Conservation (phyloP, 495 filamentous ascomycete species). For the Physcia stellaris region DNA sequence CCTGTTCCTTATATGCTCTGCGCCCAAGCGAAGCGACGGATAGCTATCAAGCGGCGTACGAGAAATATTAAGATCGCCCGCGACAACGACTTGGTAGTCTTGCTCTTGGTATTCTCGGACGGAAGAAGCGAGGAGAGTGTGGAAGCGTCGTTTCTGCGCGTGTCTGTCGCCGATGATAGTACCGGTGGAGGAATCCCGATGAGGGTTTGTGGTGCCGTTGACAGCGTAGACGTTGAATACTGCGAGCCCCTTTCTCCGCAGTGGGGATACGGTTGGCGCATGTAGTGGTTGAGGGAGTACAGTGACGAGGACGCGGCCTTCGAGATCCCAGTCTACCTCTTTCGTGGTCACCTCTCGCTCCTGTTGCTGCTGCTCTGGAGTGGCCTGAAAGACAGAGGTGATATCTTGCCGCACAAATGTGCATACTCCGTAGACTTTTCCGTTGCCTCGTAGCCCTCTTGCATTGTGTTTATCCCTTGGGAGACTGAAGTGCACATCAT, state of each 20-base stretch:
- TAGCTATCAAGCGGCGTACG: conserved; percentile 25
- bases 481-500: conserved; percentile 27
- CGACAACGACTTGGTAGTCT: conserved; percentile 28
- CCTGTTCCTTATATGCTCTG: conserved; percentile 33
- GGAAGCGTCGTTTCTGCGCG: conserved; percentile 34
- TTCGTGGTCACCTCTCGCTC: conserved; percentile 13
- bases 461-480: conserved; percentile 35
- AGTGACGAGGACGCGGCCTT: conserved; percentile 34
- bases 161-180: conserved; percentile 29
- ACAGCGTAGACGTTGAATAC: conserved; percentile 38
- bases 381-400: too few species aligned
- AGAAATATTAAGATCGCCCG: conserved; percentile 38
- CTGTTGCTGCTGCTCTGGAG: too few species aligned
- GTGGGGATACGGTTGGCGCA: too few species aligned
- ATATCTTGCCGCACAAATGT: conserved; percentile 33
- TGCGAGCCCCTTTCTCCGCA: conserved; percentile 15
- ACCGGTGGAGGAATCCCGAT: conserved; percentile 26
- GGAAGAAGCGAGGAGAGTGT: conserved; percentile 26
- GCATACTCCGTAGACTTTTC: conserved; percentile 38
- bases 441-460: conserved; percentile 28
- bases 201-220: conserved; percentile 35
- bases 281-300: too few species aligned
- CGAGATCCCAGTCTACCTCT: conserved; percentile 33
- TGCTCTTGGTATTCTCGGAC: conserved; percentile 21
- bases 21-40: conserved; percentile 26